phyloP scores from a whole-genome alignment of 2,329 filamentous ascomycete species.

The Endocalyx cinctus region DNA sequence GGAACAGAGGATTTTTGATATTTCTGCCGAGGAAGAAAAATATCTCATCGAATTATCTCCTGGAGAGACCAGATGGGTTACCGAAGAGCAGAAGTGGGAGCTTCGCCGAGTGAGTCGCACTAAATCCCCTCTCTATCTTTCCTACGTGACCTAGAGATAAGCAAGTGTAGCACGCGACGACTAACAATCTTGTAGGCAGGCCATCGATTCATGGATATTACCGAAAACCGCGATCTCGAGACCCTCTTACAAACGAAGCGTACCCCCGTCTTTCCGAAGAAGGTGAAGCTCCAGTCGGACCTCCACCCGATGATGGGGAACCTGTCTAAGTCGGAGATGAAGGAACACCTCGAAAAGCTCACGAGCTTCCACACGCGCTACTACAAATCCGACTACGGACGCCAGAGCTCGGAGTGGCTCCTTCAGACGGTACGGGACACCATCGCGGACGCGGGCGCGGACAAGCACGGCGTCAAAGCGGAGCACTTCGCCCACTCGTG shows the following conservation, averaged over 20 bases:
- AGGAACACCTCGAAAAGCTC: conserved; percentile 71
- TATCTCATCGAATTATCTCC: conserved; percentile 83
- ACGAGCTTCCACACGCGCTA: conserved; percentile 50
- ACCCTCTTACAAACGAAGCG: conserved; percentile 21
- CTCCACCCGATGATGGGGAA: conserved; percentile 63
- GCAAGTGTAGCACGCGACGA: too few relatives aligned
- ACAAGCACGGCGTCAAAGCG: not conserved
- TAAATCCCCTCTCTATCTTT: not conserved
- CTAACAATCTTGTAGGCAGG: not conserved
- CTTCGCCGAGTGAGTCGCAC: conserved; percentile 62
- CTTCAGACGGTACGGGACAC: conserved; percentile 57
- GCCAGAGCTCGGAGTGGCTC: conserved; percentile 80
- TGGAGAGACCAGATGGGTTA: conserved; percentile 79
- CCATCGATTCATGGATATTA: conserved; percentile 84
- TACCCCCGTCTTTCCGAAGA: conserved; percentile 60
- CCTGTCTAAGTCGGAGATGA: conserved; percentile 73
- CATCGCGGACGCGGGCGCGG: not conserved
- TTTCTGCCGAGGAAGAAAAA: conserved; percentile 38
- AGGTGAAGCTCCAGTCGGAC: conserved; percentile 59
- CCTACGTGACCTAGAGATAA: not conserved
- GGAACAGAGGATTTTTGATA: too few relatives aligned
- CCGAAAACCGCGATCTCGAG: conserved; percentile 65
- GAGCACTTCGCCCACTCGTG: conserved; percentile 42
- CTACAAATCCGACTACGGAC: conserved; percentile 69
- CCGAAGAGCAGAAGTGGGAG: conserved; percentile 93